Conservation (phyloP, 106 monocot species). For the Acorus calamus region DNA sequence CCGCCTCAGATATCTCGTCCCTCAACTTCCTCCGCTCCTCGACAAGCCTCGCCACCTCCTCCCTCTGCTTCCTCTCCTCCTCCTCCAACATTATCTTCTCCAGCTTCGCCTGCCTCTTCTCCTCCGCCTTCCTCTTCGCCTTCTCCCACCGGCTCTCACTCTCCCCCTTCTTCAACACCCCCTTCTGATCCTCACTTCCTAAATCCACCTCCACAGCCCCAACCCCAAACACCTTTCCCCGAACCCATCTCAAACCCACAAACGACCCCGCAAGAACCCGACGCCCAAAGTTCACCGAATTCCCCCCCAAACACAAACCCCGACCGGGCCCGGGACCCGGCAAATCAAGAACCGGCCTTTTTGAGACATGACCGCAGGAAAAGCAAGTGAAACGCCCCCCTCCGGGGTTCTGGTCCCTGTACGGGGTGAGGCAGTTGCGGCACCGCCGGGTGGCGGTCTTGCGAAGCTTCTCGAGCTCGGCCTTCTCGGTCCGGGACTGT, state of each 20-base stretch:
- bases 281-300: constrained; percentile 10
- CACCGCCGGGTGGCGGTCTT: constrained; percentile 27
- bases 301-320: background rate
- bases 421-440: constrained; percentile 25
- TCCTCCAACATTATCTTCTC: constrained; percentile 91
- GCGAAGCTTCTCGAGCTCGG: constrained; percentile 59
- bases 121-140: constrained; percentile 84
- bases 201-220: constrained; percentile 26
- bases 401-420: constrained; percentile 28
- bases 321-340: constrained; percentile 4
- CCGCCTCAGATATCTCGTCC: constrained; percentile 65
- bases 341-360: constrained; percentile 17
- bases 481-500: constrained; percentile 24
- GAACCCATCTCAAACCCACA: constrained; percentile 28
- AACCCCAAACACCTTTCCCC: constrained; percentile 27
- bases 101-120: constrained; percentile 74
- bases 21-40: constrained; percentile 77
- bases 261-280: constrained; percentile 26
- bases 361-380: constrained; percentile 27
- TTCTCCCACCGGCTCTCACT: constrained; percentile 68
- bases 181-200: constrained; percentile 27
- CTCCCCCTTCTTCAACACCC: constrained; percentile 34
- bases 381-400: constrained; percentile 19
- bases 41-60: constrained; percentile 81
- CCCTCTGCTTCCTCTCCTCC: constrained; percentile 91